Evolutionary conservation across 768 basidiomycete species (phyloP).

Genomic region (Paxillus ammoniavirescens): DNA sequence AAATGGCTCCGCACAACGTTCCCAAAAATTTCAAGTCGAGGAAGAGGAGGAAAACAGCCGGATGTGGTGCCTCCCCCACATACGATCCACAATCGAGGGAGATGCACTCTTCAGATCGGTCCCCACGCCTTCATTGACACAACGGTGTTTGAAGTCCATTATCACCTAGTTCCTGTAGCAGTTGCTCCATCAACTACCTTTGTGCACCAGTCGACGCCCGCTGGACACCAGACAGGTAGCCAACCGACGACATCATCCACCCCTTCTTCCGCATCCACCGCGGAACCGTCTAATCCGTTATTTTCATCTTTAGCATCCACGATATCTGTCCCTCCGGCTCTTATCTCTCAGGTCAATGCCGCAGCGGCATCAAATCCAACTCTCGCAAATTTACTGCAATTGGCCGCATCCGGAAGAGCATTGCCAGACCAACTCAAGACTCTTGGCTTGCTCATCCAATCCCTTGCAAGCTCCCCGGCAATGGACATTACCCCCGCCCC

Average conservation of each 20-base stretch:
- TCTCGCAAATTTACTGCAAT: slow-evolving; percentile 63
- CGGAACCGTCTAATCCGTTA: slow-evolving; percentile 37
- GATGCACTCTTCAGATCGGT: slow-evolving; percentile 70
- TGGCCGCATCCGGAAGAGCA: slow-evolving; percentile 62
- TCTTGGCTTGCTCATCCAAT: slow-evolving; percentile 71
- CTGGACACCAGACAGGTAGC: slow-evolving; percentile 29
- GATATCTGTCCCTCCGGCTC: slow-evolving; percentile 51
- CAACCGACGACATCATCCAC: slow-evolving; percentile 22
- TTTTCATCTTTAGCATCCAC: slow-evolving; percentile 44
- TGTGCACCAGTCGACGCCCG: slow-evolving; percentile 26
- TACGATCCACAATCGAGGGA: slow-evolving; percentile 61
- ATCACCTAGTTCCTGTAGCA: slow-evolving; percentile 40
- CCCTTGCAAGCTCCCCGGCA: slow-evolving; percentile 41
- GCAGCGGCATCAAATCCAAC: slow-evolving; percentile 67
- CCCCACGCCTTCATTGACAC: slow-evolving; percentile 73
- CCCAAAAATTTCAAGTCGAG: slow-evolving; percentile 68
- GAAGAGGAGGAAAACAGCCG: slow-evolving; percentile 55
- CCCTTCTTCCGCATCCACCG: slow-evolving; percentile 20
- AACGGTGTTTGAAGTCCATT: slow-evolving; percentile 70
- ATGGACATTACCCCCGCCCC: slow-evolving; percentile 2
- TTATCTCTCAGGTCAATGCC: slow-evolving; percentile 63
- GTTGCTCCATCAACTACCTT: slow-evolving; percentile 23
- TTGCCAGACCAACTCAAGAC: slow-evolving; percentile 64
- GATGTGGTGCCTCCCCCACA: slow-evolving; percentile 61
- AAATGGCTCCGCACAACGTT: slow-evolving; percentile 66